A percentile compares a stretch with the other conserved stretches of the same genome.
phyloP scores from a whole-genome alignment of 2,329 filamentous ascomycete genomes.

The Trichoderma asperellum region DNA sequence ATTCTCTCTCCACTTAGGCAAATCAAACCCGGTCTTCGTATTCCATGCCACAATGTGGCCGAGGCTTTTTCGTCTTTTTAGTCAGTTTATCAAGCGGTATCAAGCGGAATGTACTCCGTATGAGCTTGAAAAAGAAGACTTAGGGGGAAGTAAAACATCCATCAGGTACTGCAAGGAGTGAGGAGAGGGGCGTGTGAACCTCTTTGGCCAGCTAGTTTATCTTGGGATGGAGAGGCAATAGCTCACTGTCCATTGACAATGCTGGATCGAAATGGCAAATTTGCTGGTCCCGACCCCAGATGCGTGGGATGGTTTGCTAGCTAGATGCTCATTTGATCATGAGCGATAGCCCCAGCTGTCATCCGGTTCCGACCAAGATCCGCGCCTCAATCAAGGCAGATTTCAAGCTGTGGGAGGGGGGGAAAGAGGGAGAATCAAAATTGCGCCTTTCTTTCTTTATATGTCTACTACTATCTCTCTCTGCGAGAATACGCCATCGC shows the following conservation, averaged over 20 bases:
- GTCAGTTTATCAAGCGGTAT: background rate
- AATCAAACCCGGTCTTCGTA: conserved; percentile 9
- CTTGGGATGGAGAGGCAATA: background rate
- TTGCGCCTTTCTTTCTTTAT: conserved; percentile 13
- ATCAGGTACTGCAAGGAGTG: background rate
- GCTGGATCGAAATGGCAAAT: conserved; percentile 10
- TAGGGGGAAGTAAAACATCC: background rate
- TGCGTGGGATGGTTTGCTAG: conserved; percentile 2
- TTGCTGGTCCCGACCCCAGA: background rate
- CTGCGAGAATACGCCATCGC: background rate
- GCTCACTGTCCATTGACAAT: background rate
- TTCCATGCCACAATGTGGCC: conserved; percentile 14
- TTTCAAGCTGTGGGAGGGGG: background rate
- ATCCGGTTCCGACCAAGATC: background rate
- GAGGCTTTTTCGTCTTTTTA: conserved; percentile 3
- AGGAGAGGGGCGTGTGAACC: conserved; percentile 8
- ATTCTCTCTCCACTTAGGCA: conserved; percentile 17
- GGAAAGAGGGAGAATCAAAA: background rate
- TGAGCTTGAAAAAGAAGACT: conserved; percentile 3
- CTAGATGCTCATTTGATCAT: conserved; percentile 2
- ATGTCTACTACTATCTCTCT: background rate
- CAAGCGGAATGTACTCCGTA: conserved; percentile 22
- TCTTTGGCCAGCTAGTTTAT: background rate
- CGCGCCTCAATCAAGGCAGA: conserved; percentile 25
- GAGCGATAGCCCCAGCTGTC: background rate